Evolutionary conservation across 768 basidiomycete genomes (phyloP), one percentile per base, ranked within the genome.

Genomic region (Tylopilus felleus): DNA sequence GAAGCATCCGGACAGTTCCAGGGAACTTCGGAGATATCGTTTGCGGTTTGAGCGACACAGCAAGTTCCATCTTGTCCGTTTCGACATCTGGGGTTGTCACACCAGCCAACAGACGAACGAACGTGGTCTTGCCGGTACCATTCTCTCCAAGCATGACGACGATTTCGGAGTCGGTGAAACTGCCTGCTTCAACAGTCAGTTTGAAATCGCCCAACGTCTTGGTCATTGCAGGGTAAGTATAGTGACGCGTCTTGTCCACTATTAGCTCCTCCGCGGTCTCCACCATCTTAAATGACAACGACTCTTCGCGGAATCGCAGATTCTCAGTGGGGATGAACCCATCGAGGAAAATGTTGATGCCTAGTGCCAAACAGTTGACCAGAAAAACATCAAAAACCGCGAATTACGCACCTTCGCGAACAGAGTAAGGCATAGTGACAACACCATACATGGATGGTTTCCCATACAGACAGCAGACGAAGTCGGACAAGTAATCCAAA

Each of bases 71-170:
- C 69, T 88, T 90, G 72, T 89, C 87, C 44, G 86, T 81, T 71
- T 90, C 87, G 43, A 77, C 68, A 73, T 99, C 97, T 6, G 96
- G 96, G 2, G 56, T 51, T 19, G 79, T 84, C 62, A 97, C 95
- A 36, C 97, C 97, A 1, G 94, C 93, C 48, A 99, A 80, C 51
- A 99, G 75, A 57, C 95, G 90, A 52, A 99, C 93, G 70, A 99
- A 93, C 1, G 97, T 99, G 41, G 97, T 98, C 79, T 99, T 99
- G 36, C 97, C 95, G 3, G 93, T 99, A 47, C 97, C 97, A 73
- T 99, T 99, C 81, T 99, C 97, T 57, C 97, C 97, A 31, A 99
- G 77, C 87, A 99, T 91, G 71, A 99, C 97, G 63, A 99, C 93
- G 71, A 99, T 99, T 71, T 99, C 97, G 2, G 95, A 98, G 68